Percentiles rank a stretch among this genome's conserved stretches.
These are phyloP conservation scores for Coemansia reversa DNA, from an alignment of 192 early-diverging fungal species.

Conservation along the genomic window DNA sequence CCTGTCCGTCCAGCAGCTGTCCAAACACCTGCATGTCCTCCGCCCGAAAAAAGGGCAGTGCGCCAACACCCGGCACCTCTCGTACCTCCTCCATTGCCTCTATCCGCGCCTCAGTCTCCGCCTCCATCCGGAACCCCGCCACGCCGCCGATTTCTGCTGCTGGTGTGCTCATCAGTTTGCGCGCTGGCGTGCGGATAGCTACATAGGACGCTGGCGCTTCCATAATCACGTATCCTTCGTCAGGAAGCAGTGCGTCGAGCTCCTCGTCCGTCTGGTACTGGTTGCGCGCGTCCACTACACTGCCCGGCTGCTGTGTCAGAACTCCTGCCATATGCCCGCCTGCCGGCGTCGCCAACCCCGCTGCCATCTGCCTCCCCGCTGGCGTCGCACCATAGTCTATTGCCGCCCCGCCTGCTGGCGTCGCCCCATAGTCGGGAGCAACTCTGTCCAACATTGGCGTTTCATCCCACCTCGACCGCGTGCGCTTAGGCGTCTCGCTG, in stretches of 20 bases:
- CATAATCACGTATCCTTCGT: constrained; percentile 86
- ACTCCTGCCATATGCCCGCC: not conserved
- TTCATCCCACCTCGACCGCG: constrained; percentile 94
- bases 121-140: not conserved
- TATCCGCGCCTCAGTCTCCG: not conserved
- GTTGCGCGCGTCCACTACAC: constrained; percentile 87
- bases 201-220: constrained; percentile 84
- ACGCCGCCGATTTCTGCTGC: constrained; percentile 56
- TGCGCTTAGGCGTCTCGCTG: constrained; percentile 61
- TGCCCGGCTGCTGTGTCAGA: constrained; percentile 50
- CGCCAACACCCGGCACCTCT: constrained; percentile 86
- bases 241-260: constrained; percentile 91
- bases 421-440: constrained; percentile 13
- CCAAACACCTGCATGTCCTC: constrained; percentile 99
- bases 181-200: constrained; percentile 93
- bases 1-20: constrained; percentile 80
- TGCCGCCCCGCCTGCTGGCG: constrained; percentile 16
- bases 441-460: constrained; percentile 68
- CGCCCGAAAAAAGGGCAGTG: constrained; percentile 89
- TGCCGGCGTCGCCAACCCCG: constrained; percentile 21
- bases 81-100: constrained; percentile 57
- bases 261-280: constrained; percentile 87
- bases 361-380: constrained; percentile 46
- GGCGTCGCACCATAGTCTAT: constrained; percentile 20
- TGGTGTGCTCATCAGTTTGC: constrained; percentile 93